Evolutionary conservation across 192 early-diverging fungal genomes (phyloP).

Genomic region (Funneliformis mosseae): DNA sequence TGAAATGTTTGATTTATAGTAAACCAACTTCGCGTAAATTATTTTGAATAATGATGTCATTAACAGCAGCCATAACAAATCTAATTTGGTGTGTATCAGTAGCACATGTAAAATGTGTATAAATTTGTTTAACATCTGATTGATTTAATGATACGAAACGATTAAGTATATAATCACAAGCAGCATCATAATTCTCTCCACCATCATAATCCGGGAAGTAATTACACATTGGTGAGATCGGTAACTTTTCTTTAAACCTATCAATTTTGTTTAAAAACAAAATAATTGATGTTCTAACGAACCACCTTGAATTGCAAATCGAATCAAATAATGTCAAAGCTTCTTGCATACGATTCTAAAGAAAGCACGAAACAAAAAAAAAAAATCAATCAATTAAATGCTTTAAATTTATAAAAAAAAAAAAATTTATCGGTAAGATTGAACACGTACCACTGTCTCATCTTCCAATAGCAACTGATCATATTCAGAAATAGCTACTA

Average conservation of each 20-base stretch:
- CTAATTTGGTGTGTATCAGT: conserved; percentile 86
- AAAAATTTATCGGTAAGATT: background rate
- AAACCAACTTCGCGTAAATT: conserved; percentile 81
- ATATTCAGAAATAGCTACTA: conserved; percentile 95
- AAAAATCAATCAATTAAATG: background rate
- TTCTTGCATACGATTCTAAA: conserved; percentile 92
- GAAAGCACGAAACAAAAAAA: background rate
- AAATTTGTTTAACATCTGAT: conserved; percentile 81
- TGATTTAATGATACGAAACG: conserved; percentile 81
- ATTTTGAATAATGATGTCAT: conserved; percentile 84
- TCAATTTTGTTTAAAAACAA: conserved; percentile 99
- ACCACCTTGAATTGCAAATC: conserved; percentile 97
- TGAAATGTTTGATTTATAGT: conserved; percentile 51
- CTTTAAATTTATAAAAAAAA: background rate
- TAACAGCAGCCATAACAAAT: conserved; percentile 91
- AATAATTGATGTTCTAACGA: conserved; percentile 96
- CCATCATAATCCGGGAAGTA: conserved; percentile 89
- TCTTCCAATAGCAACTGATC: conserved; percentile 96
- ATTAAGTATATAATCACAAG: conserved; percentile 78
- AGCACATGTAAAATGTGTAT: conserved; percentile 87
- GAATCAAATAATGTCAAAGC: conserved; percentile 96
- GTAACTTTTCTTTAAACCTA: conserved; percentile 90
- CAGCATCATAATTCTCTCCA: conserved; percentile 71
- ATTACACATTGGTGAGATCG: conserved; percentile 75
- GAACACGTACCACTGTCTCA: conserved; percentile 76